Conservation (phyloP, 116 monocot species). For the Zostera marina region DNA sequence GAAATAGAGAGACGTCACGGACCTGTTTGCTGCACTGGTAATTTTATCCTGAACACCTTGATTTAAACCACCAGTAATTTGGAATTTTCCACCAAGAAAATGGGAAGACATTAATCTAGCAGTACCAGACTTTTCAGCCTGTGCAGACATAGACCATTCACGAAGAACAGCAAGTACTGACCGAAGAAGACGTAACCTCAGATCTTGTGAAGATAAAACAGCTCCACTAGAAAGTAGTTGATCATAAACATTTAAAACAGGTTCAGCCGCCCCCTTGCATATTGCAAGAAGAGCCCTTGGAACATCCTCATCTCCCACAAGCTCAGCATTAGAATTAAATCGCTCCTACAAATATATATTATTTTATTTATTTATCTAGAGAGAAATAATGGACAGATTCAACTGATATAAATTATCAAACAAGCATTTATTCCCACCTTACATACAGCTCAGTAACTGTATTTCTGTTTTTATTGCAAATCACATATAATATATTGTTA, state of each 20-base stretch:
- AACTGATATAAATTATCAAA: too few relatives aligned
- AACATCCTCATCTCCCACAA: constrained; percentile 90
- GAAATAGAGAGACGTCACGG: background rate
- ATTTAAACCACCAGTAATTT: constrained; percentile 21
- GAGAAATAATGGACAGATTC: too few relatives aligned
- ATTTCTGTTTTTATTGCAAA: too few relatives aligned
- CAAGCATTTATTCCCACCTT: too few relatives aligned
- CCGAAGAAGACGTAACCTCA: constrained; percentile 67
- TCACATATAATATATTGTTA: too few relatives aligned
- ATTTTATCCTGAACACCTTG: constrained; percentile 81
- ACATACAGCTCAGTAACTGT: too few relatives aligned
- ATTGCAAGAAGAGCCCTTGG: constrained; percentile 84
- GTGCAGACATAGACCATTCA: constrained; percentile 66
- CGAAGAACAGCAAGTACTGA: constrained; percentile 73
- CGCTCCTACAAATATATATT: constrained; percentile 33
- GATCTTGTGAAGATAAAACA: constrained; percentile 44
- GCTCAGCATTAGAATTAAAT: constrained; percentile 42
- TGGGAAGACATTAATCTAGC: constrained; percentile 35
- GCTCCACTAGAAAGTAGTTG: constrained; percentile 74
- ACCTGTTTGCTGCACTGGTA: constrained; percentile 81
- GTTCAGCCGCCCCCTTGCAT: constrained; percentile 64
- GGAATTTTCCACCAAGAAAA: constrained; percentile 27
- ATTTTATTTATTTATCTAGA: background rate
- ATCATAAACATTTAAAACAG: constrained; percentile 63
- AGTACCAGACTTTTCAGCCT: constrained; percentile 30